phyloP scores from a whole-genome alignment of 352 stramenopile genomes.

The Globisporangium paroecandrum region DNA sequence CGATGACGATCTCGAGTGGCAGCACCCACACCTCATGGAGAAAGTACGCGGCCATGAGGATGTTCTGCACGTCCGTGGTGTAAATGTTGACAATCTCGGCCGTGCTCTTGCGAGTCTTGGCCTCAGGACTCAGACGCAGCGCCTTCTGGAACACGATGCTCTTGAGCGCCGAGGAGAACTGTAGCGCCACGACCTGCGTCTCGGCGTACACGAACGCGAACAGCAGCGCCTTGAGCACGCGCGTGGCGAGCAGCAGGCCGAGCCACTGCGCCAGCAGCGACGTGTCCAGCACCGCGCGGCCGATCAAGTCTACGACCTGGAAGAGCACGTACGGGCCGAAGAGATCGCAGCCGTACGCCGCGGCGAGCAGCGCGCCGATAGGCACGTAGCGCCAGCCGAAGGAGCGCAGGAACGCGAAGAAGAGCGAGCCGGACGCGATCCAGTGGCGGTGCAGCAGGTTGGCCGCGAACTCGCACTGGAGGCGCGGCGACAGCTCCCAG shows the following conservation, averaged over 20 bases:
- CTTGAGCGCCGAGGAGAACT: conserved; percentile 63
- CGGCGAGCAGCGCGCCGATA: conserved; percentile 39
- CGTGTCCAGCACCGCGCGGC: conserved; percentile 24
- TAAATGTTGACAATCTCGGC: conserved; percentile 57
- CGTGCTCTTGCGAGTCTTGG: conserved; percentile 31
- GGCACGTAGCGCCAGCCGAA: conserved; percentile 47
- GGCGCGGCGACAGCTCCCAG: conserved; percentile 46
- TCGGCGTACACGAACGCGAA: conserved; percentile 60
- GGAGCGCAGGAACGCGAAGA: conserved; percentile 43
- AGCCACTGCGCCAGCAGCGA: conserved; percentile 57
- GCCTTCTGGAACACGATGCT: conserved; percentile 76
- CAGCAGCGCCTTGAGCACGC: conserved; percentile 59
- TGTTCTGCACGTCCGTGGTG: conserved; percentile 52
- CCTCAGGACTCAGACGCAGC: conserved; percentile 37
- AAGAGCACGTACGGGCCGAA: conserved; percentile 63
- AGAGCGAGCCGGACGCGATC: conserved; percentile 52
- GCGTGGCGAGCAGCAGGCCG: conserved; percentile 48
- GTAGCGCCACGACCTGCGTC: conserved; percentile 58
- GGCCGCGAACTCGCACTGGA: conserved; percentile 41
- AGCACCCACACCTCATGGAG: conserved; percentile 74
- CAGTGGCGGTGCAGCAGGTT: conserved; percentile 56
- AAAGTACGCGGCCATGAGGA: conserved; percentile 58
- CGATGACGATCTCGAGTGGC: conserved; percentile 46
- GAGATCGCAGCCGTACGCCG: conserved; percentile 49
- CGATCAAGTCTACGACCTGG: conserved; percentile 48